Percentiles rank a stretch among this genome's conserved stretches.
These are phyloP conservation scores for Aurinia saxatilis DNA, from an alignment of 345 rosid species.

Conservation along the genomic window DNA sequence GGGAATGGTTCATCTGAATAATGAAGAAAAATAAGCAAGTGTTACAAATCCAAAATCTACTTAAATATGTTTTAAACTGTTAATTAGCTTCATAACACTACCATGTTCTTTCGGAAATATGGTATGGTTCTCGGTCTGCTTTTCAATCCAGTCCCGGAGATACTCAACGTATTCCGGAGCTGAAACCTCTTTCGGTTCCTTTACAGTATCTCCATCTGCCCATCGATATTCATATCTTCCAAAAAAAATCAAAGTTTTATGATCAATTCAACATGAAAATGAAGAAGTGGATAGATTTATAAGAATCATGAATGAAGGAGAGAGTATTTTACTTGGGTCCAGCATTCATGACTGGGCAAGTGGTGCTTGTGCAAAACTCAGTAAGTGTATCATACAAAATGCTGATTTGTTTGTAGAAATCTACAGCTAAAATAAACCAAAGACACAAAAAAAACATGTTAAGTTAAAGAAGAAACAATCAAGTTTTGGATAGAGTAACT, in stretches of 20 bases:
- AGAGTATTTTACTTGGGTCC: constrained; percentile 80
- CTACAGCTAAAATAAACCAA: constrained; percentile 53
- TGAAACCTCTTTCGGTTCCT: constrained; percentile 79
- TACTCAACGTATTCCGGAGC: constrained; percentile 88
- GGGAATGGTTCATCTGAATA: constrained; percentile 75
- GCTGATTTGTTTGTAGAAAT: constrained; percentile 83
- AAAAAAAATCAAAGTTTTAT: background rate
- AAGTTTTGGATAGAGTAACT: background rate
- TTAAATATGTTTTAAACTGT: background rate
- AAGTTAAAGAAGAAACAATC: background rate
- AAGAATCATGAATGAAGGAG: background rate
- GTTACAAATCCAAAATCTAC: background rate
- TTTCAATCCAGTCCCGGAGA: constrained; percentile 81
- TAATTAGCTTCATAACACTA: constrained; percentile 22
- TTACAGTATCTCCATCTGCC: constrained; percentile 82
- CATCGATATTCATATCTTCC: constrained; percentile 77
- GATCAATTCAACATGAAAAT: background rate
- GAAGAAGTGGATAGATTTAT: background rate
- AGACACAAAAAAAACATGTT: background rate
- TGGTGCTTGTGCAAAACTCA: constrained; percentile 77
- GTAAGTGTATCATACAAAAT: constrained; percentile 73
- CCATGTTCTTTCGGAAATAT: constrained; percentile 79
- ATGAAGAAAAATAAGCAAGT: background rate
- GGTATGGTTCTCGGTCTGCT: constrained; percentile 70
- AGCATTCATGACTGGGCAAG: constrained; percentile 88